Evolutionary conservation across 1,139 yeast species (phyloP), one percentile per base, ranked within the genome.

Genomic region (Geotrichum histeridarum): DNA sequence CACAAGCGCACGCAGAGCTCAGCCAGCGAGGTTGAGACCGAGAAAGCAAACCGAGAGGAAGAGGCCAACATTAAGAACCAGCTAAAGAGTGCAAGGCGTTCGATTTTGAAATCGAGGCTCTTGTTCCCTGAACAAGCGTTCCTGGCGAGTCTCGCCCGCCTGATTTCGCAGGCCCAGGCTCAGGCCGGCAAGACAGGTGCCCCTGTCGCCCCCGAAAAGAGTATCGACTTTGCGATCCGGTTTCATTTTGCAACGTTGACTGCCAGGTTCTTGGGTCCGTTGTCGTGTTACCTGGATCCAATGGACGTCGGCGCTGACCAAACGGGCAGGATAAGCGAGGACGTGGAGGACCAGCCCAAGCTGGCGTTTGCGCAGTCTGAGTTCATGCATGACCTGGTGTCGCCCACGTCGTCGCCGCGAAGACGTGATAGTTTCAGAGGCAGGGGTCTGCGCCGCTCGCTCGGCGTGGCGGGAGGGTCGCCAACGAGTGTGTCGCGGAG

Each of bases 231-330:
- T 51, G 49, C 49, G 9, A 54, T 54, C 18, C 46, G 57, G 11
- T 54, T 51, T 36, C 55, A 54, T 51, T 54, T 54, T 46, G 57
- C 57, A 5, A 51, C 57, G 8, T 18, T 51, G n/a, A 54, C 57
- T 8, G 54, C 57, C 5, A 42, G 45, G n/a, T 51, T 54, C 44
- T 41, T 54, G 17, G 45, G 51, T 7, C 57, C 57, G 7, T 33
- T 54, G 27, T 46, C 55, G 8, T 53, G 55, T 27, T 53, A 47
- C 32, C 42, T 53, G 30, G 55, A 53, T 6, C 55, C 55, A 12
- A 32, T 46, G 35, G 42, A n/a, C 18, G 14, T n/a, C 6, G 43
- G 12, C 14, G 2, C 2, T 14, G 22, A 41, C 18, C 44, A 47
- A 15, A 15, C 31, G 2, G 27, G 17, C 15, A 12, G 18, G 3